Evolutionary conservation across 2,329 filamentous ascomycete genomes (phyloP).

Genomic region (Lasiodiplodia gonubiensis): DNA sequence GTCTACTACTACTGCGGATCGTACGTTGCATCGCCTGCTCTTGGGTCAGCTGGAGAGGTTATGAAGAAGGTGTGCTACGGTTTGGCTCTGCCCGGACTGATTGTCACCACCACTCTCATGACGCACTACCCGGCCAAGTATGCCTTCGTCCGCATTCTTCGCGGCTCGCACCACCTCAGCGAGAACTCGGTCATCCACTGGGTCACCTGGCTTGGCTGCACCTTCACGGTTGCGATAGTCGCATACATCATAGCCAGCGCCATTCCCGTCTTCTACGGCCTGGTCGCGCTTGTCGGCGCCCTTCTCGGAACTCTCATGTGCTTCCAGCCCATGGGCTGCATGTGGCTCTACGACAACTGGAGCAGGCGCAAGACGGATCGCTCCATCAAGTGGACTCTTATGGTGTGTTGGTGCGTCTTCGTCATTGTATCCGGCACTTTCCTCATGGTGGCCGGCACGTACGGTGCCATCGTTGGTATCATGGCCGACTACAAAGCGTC

Average conservation of each 20-base stretch:
- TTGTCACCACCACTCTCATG: slow-evolving; percentile 58
- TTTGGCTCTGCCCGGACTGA: slow-evolving; percentile 57
- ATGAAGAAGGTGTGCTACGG: slow-evolving; percentile 60
- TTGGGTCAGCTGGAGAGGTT: slow-evolving; percentile 51
- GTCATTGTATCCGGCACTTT: not conserved
- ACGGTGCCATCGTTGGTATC: slow-evolving; percentile 3
- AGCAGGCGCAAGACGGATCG: not conserved
- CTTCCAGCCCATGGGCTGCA: slow-evolving; percentile 59
- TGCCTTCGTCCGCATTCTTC: slow-evolving; percentile 58
- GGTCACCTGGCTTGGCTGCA: slow-evolving; percentile 54
- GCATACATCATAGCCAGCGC: slow-evolving; percentile 55
- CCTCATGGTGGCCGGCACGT: slow-evolving; percentile 2
- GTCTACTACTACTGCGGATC: slow-evolving; percentile 58
- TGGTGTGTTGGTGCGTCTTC: slow-evolving; percentile 13
- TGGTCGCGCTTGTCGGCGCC: slow-evolving; percentile 58
- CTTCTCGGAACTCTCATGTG: slow-evolving; percentile 62
- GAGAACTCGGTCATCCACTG: slow-evolving; percentile 56
- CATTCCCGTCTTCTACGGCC: slow-evolving; percentile 61
- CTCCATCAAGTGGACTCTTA: not conserved
- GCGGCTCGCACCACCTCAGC: slow-evolving; percentile 54
- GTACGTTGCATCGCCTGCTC: slow-evolving; percentile 54
- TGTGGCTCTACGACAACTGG: slow-evolving; percentile 54
- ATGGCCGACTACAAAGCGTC: slow-evolving; percentile 6
- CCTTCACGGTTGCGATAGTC: slow-evolving; percentile 53
- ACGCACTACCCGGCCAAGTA: slow-evolving; percentile 60